Evolutionary conservation across 495 filamentous ascomycete species (phyloP).

Genomic region (Astrothelium subdiscretum): DNA sequence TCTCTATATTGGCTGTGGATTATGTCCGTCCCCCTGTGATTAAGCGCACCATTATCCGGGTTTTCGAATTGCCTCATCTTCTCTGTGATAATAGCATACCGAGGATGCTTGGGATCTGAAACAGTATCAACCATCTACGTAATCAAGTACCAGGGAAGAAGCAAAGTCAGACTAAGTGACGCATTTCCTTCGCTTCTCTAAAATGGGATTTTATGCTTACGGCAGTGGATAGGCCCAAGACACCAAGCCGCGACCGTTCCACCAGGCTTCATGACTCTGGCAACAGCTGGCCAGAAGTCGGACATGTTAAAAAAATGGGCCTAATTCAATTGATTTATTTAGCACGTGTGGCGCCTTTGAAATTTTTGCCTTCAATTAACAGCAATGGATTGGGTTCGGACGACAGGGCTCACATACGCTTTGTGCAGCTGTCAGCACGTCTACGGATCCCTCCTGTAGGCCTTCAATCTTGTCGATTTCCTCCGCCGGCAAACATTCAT

Average conservation of each 20-base stretch:
- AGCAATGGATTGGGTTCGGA: too few relatives aligned
- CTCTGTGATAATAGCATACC: constrained; percentile 17
- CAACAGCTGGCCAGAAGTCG: constrained; percentile 48
- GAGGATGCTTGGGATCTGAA: not conserved
- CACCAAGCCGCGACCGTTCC: constrained; percentile 48
- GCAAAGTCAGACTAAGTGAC: not conserved
- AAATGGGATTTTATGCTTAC: constrained; percentile 23
- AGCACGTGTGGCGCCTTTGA: too few relatives aligned
- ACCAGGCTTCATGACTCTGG: constrained; percentile 42
- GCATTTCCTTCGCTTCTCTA: not conserved
- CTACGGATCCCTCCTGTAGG: constrained; percentile 31
- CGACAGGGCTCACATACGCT: not conserved
- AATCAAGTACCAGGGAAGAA: not conserved
- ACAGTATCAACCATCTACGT: not conserved
- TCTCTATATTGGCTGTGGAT: constrained; percentile 29
- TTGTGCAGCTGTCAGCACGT: constrained; percentile 40
- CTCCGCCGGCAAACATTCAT: constrained; percentile 36
- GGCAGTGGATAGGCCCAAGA: constrained; percentile 12
- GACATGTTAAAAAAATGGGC: constrained; percentile 53
- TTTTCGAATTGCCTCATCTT: constrained; percentile 26
- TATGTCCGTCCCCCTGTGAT: constrained; percentile 29
- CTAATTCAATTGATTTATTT: constrained; percentile 17
- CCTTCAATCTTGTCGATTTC: constrained; percentile 22
- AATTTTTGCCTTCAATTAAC: too few relatives aligned
- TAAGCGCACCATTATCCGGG: constrained; percentile 27